Evolutionary conservation across 2,329 filamentous ascomycete species (phyloP).

Genomic region (Diaporthe citri): DNA sequence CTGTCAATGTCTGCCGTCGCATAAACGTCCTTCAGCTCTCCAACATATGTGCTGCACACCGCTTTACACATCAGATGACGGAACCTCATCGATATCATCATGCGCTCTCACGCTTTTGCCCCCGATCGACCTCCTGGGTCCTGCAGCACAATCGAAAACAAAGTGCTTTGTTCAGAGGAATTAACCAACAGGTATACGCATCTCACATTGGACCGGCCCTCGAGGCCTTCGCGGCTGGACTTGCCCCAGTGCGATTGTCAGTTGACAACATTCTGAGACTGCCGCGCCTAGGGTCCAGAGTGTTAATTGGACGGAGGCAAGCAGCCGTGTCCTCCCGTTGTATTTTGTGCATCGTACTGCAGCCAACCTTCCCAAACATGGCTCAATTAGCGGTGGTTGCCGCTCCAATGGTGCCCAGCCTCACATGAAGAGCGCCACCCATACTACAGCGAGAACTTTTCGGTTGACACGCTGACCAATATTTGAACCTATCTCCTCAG

Average conservation of each 20-base stretch:
- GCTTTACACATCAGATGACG: conserved; percentile 29
- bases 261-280: conserved; percentile 13
- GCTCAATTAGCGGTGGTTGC: conserved; percentile 20
- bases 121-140: background rate
- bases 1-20: conserved; percentile 27
- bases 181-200: background rate
- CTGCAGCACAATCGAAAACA: conserved; percentile 3
- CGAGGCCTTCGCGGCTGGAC: conserved; percentile 18
- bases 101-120: background rate
- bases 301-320: conserved; percentile 18
- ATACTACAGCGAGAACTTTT: background rate
- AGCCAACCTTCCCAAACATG: conserved; percentile 30
- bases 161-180: conserved; percentile 4
- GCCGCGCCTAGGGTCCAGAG: background rate
- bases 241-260: conserved; percentile 14
- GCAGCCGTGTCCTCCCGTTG: conserved; percentile 33
- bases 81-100: background rate
- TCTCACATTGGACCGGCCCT: background rate
- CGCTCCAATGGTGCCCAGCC: conserved; percentile 7
- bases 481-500: background rate
- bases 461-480: background rate
- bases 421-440: background rate
- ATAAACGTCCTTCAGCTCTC: conserved; percentile 5
- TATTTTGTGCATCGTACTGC: conserved; percentile 23
- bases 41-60: conserved; percentile 9